Percentiles rank a stretch among this genome's conserved stretches.
Evolutionary conservation across 495 filamentous ascomycete species (phyloP).

Genomic region (Penicillium angulare): DNA sequence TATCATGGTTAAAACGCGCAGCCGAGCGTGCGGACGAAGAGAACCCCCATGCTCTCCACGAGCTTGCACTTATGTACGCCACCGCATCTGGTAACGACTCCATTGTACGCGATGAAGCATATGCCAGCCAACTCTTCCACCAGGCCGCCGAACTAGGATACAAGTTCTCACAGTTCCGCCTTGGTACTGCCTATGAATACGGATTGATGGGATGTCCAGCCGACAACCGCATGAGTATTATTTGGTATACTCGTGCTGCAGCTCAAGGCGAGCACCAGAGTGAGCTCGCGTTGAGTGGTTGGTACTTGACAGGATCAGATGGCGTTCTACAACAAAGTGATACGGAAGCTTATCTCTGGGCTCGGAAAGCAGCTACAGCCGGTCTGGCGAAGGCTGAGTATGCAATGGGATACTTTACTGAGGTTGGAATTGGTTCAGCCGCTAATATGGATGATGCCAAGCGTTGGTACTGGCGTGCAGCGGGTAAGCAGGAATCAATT

Average conservation of each 20-base stretch:
- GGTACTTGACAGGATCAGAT: slow-evolving; percentile 92
- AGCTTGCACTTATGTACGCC: slow-evolving; percentile 85
- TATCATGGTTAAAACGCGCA: slow-evolving; percentile 89
- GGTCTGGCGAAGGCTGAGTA: slow-evolving; percentile 91
- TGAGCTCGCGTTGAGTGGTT: slow-evolving; percentile 88
- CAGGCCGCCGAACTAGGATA: slow-evolving; percentile 90
- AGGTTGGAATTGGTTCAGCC: slow-evolving; percentile 87
- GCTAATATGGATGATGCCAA: slow-evolving; percentile 91
- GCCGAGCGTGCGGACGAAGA: slow-evolving; percentile 84
- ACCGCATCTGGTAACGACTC: slow-evolving; percentile 63
- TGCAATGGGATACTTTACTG: slow-evolving; percentile 97
- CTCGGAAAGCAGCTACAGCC: slow-evolving; percentile 81
- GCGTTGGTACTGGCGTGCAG: slow-evolving; percentile 97
- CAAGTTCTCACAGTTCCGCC: slow-evolving; percentile 89
- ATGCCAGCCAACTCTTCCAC: slow-evolving; percentile 75
- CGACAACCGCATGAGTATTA: slow-evolving; percentile 78
- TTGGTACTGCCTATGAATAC: slow-evolving; percentile 88
- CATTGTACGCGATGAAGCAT: slow-evolving; percentile 74
- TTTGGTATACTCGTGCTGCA: slow-evolving; percentile 90
- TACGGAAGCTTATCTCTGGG: slow-evolving; percentile 96
- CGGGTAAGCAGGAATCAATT: slow-evolving; percentile 64
- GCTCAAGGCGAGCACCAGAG: slow-evolving; percentile 93
- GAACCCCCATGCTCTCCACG: slow-evolving; percentile 94
- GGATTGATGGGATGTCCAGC: slow-evolving; percentile 78
- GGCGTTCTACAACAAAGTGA: slow-evolving; percentile 89